phyloP scores from a whole-genome alignment of 2,329 filamentous ascomycete genomes.

The Zymoseptoria passerinii region DNA sequence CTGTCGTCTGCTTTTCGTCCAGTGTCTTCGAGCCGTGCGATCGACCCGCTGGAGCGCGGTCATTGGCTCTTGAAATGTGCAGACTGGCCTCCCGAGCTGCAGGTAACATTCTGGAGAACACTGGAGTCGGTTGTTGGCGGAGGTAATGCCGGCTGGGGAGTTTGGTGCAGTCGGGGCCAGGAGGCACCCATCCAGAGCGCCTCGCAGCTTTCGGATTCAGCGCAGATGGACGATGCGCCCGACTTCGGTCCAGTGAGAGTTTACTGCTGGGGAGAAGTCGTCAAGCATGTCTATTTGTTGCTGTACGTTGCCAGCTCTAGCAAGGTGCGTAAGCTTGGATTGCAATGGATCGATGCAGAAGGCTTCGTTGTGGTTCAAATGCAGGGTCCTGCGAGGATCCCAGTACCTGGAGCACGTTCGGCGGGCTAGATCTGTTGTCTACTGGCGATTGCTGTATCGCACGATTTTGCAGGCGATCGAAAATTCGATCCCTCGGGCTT shows the following conservation, averaged over 20 bases:
- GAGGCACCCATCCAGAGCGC: neutral
- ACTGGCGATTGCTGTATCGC: neutral
- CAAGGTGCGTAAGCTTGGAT: slow-evolving; percentile 48
- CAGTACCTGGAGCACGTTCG: neutral
- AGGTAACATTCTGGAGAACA: slow-evolving; percentile 53
- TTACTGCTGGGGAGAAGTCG: slow-evolving; percentile 71
- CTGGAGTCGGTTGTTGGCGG: slow-evolving; percentile 52
- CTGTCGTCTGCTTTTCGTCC: slow-evolving; percentile 29
- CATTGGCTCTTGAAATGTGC: slow-evolving; percentile 62
- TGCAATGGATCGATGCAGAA: slow-evolving; percentile 59
- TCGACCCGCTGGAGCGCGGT: slow-evolving; percentile 61
- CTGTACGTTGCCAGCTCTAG: slow-evolving; percentile 64
- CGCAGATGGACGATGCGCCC: neutral
- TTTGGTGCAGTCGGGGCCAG: slow-evolving; percentile 44
- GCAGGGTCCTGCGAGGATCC: slow-evolving; percentile 10
- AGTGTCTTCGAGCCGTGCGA: slow-evolving; percentile 35
- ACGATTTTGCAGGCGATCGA: neutral
- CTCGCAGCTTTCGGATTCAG: neutral
- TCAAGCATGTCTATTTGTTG: slow-evolving; percentile 64
- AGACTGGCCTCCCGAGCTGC: slow-evolving; percentile 44
- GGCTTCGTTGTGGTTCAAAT: slow-evolving; percentile 50
- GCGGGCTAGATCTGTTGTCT: neutral
- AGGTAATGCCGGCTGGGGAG: slow-evolving; percentile 58
- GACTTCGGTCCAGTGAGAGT: slow-evolving; percentile 44
- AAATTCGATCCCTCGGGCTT: neutral